phyloP scores from a whole-genome alignment of 208 protist genomes.

The Leishmania gerbilli region DNA sequence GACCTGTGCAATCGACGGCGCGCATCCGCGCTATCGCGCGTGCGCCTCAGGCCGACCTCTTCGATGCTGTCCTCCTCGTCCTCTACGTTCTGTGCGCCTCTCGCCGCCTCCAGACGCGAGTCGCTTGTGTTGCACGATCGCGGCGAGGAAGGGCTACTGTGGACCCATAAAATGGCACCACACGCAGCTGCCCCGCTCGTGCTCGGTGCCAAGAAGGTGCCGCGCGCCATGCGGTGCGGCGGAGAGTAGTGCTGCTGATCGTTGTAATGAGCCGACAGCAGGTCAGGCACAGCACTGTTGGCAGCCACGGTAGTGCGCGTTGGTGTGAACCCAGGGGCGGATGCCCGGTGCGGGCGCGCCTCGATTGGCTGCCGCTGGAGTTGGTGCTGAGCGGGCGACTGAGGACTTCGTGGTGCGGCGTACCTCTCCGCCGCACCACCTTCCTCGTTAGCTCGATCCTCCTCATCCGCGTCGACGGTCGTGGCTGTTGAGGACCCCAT shows the following conservation, averaged over 20 bases:
- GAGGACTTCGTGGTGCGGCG: not conserved
- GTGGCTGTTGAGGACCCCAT: not conserved
- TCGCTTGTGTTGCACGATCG: not conserved
- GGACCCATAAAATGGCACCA: not conserved
- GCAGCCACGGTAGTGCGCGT: slow-evolving; percentile 3
- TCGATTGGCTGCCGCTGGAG: not conserved
- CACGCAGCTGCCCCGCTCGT: not conserved
- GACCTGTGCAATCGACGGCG: not conserved
- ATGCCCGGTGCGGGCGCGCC: not conserved
- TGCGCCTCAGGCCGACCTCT: not conserved
- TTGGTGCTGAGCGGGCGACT: not conserved
- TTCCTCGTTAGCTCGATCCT: not conserved
- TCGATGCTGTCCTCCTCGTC: not conserved
- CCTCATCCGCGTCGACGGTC: slow-evolving; percentile 3
- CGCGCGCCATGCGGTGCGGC: not conserved
- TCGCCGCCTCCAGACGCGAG: not conserved
- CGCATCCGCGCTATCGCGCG: not conserved
- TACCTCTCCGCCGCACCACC: not conserved
- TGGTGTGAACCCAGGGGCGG: slow-evolving; percentile 6
- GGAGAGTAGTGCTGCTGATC: not conserved
- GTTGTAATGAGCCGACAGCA: not conserved
- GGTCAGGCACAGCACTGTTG: not conserved
- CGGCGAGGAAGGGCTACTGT: slow-evolving; percentile 1
- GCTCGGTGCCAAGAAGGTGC: not conserved
- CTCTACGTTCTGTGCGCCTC: not conserved